Percentiles rank a stretch among this genome's conserved stretches.
These are phyloP conservation scores for Penicillium sclerotiorum DNA, from an alignment of 2,329 filamentous ascomycete species.

Conservation along the genomic window DNA sequence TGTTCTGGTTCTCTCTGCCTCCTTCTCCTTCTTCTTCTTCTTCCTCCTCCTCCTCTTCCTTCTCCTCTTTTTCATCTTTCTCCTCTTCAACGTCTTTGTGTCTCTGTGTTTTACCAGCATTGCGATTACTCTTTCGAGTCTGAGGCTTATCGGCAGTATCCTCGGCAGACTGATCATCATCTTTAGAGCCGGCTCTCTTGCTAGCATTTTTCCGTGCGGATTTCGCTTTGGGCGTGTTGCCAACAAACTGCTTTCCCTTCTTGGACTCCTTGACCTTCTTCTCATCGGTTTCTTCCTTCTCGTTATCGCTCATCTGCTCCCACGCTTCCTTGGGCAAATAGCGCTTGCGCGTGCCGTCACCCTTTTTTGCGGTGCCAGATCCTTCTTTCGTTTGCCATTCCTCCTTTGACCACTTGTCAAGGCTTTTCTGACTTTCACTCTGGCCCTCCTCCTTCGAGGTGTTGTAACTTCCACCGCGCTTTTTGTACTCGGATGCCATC, in stretches of 20 bases:
- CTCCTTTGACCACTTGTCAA: slow-evolving; percentile 52
- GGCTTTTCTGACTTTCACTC: slow-evolving; percentile 47
- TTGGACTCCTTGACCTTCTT: slow-evolving; percentile 35
- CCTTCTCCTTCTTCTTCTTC: neutral
- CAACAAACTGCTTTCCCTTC: slow-evolving; percentile 48
- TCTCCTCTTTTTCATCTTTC: neutral
- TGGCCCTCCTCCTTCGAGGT: slow-evolving; percentile 47
- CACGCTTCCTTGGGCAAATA: slow-evolving; percentile 53
- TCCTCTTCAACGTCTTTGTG: neutral
- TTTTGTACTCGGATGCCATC: slow-evolving; percentile 53
- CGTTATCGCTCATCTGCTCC: slow-evolving; percentile 51
- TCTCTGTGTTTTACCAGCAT: neutral
- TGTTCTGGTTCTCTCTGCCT: neutral
- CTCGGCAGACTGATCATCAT: slow-evolving; percentile 17
- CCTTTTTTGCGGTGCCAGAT: slow-evolving; percentile 46
- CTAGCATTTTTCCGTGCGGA: slow-evolving; percentile 42
- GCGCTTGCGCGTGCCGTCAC: slow-evolving; percentile 47
- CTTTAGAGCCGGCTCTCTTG: slow-evolving; percentile 21
- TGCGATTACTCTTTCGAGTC: neutral
- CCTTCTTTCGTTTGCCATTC: slow-evolving; percentile 56
- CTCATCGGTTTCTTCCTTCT: slow-evolving; percentile 48
- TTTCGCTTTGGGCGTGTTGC: slow-evolving; percentile 48
- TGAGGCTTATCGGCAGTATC: neutral
- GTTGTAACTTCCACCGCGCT: slow-evolving; percentile 50
- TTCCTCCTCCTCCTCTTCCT: neutral